These are phyloP conservation scores for Stentor coeruleus DNA, from an alignment of 73 alveolate genomes.

Conservation along the genomic window DNA sequence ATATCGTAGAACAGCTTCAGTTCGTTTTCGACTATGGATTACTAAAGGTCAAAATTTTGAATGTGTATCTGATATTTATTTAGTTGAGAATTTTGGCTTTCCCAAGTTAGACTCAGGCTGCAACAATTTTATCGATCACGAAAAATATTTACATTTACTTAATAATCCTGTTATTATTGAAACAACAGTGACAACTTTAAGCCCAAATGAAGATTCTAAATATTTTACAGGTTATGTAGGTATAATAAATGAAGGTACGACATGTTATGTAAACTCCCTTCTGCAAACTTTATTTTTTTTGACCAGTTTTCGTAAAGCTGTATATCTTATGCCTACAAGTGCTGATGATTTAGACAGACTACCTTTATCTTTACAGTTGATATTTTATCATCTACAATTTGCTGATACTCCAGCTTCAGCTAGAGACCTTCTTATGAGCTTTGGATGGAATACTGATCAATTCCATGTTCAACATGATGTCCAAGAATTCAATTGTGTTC, in stretches of 20 bases:
- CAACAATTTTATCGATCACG: too few relatives aligned
- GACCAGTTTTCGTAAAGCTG: constrained; percentile 72
- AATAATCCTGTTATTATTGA: neutral
- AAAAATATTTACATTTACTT: neutral
- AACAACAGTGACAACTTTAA: neutral
- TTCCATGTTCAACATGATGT: constrained; percentile 79
- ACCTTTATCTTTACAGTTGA: constrained; percentile 71
- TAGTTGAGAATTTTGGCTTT: neutral
- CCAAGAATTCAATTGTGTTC: constrained; percentile 67
- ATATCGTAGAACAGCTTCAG: neutral
- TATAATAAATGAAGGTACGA: constrained; percentile 78
- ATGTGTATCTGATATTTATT: too few relatives aligned
- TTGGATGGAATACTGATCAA: constrained; percentile 51
- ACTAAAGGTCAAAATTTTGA: neutral
- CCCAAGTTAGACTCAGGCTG: too few relatives aligned
- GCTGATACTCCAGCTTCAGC: constrained; percentile 46
- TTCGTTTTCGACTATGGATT: neutral
- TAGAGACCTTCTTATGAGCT: constrained; percentile 61
- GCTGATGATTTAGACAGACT: constrained; percentile 65
- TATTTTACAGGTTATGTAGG: constrained; percentile 54
- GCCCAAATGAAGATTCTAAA: neutral
- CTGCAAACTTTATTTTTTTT: constrained; percentile 71
- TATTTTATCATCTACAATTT: constrained; percentile 65
- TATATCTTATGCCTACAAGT: constrained; percentile 60
- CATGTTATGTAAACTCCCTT: constrained; percentile 82